Evolutionary conservation across 73 alveolate species (phyloP).

Genomic region (Breviolum minutum): DNA sequence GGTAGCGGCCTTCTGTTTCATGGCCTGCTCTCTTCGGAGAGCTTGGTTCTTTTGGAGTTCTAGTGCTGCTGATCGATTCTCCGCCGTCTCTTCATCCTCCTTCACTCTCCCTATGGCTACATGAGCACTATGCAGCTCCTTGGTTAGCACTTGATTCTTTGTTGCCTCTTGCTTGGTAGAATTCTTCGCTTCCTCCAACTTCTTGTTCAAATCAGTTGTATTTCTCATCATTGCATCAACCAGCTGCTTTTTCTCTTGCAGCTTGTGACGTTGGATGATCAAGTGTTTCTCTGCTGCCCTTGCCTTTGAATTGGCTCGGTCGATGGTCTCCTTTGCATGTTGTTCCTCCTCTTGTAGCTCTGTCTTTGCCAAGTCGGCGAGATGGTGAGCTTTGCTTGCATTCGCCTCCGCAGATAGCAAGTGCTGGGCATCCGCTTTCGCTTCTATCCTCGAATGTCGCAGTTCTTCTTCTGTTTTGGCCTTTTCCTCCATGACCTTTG

Average conservation of each 20-base stretch:
- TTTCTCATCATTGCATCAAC: neutral
- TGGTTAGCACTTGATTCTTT: neutral
- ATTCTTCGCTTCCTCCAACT: neutral
- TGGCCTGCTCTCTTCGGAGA: neutral
- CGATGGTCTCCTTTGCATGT: neutral
- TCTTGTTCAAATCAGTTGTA: neutral
- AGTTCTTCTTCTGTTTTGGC: neutral
- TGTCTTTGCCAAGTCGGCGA: neutral
- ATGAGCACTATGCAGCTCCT: conserved; percentile 15
- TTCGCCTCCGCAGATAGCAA: neutral
- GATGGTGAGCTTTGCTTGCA: neutral
- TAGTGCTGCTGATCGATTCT: conserved; percentile 18
- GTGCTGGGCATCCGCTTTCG: neutral
- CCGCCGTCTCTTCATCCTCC: neutral
- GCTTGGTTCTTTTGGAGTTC: neutral
- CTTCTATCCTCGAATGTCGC: neutral
- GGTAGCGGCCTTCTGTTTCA: neutral
- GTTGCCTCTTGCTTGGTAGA: neutral
- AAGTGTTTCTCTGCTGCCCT: neutral
- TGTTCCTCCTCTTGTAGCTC: neutral
- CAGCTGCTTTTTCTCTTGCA: neutral
- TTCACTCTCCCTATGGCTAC: neutral
- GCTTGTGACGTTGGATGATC: neutral
- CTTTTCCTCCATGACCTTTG: neutral
- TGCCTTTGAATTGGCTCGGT: neutral